Evolutionary conservation across 192 early-diverging fungal species (phyloP).

Genomic region (Coemansia sp.): DNA sequence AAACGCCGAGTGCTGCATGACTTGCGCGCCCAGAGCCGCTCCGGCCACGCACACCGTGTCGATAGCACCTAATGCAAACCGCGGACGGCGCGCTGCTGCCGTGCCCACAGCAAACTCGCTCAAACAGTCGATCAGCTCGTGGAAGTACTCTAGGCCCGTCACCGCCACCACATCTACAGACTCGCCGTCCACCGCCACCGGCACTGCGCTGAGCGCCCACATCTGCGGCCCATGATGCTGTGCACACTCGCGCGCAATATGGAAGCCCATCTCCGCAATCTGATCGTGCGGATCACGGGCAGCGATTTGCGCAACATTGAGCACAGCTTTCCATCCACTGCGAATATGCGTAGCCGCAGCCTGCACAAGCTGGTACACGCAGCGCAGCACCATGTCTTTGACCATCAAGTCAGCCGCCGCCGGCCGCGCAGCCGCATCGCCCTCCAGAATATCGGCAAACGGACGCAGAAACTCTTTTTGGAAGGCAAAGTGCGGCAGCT

Average conservation of each 20-base stretch:
- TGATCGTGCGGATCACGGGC: slow-evolving; percentile 66
- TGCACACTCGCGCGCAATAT: slow-evolving; percentile 44
- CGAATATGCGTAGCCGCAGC: slow-evolving; percentile 73
- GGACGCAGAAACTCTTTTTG: slow-evolving; percentile 93
- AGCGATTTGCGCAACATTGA: slow-evolving; percentile 62
- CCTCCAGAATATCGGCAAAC: slow-evolving; percentile 76
- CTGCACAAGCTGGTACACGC: slow-evolving; percentile 72
- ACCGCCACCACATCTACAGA: slow-evolving; percentile 13
- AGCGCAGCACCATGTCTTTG: slow-evolving; percentile 75
- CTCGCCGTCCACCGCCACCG: not conserved
- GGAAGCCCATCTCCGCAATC: slow-evolving; percentile 74
- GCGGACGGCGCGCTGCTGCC: slow-evolving; percentile 22
- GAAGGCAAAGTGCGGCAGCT: slow-evolving; percentile 88
- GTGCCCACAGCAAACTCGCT: slow-evolving; percentile 39
- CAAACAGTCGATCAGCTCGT: slow-evolving; percentile 48
- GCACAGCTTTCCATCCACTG: slow-evolving; percentile 75
- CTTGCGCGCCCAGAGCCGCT: slow-evolving; percentile 24
- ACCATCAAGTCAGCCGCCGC: slow-evolving; percentile 41
- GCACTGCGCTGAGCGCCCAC: slow-evolving; percentile 23
- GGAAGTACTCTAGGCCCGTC: slow-evolving; percentile 44
- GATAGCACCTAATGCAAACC: slow-evolving; percentile 43
- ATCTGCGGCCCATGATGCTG: slow-evolving; percentile 36
- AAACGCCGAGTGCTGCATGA: slow-evolving; percentile 19
- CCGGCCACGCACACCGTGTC: slow-evolving; percentile 38
- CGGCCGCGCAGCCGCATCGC: slow-evolving; percentile 62